Percentiles rank a stretch among this genome's conserved stretches.
These are phyloP conservation scores for Pyricularia sp. DNA, from an alignment of 2,329 filamentous ascomycete species.

Conservation along the genomic window DNA sequence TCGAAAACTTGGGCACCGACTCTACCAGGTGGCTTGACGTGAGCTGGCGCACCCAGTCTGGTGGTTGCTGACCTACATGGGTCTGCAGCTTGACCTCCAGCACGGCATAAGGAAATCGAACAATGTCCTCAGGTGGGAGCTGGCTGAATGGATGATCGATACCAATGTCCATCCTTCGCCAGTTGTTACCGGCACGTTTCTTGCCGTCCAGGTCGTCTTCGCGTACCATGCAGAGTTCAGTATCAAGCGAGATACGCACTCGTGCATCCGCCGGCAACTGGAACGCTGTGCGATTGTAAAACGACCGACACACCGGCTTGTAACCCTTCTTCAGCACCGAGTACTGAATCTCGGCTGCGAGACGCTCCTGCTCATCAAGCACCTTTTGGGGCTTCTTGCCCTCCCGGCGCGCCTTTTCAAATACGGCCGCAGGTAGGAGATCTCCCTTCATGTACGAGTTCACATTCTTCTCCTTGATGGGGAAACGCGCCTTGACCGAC, in stretches of 20 bases:
- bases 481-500: slow-evolving; percentile 94
- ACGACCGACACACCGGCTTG: slow-evolving; percentile 82
- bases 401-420: slow-evolving; percentile 92
- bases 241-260: slow-evolving; percentile 93
- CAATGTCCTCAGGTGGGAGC: slow-evolving; percentile 73
- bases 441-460: slow-evolving; percentile 82
- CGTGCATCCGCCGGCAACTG: slow-evolving; percentile 93
- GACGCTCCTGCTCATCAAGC: slow-evolving; percentile 80
- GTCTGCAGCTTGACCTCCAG: slow-evolving; percentile 97
- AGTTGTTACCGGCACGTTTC: slow-evolving; percentile 72
- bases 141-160: slow-evolving; percentile 93
- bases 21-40: slow-evolving; percentile 92
- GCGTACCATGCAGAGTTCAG: slow-evolving; percentile 86
- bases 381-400: slow-evolving; percentile 89
- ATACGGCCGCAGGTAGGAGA: slow-evolving; percentile 77
- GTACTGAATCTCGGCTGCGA: slow-evolving; percentile 90
- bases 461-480: slow-evolving; percentile 94
- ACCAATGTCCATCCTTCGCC: slow-evolving; percentile 94
- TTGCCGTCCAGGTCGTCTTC: slow-evolving; percentile 90
- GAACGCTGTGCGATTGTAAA: slow-evolving; percentile 97
- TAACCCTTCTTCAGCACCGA: slow-evolving; percentile 81
- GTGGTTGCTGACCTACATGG: slow-evolving; percentile 86
- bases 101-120: slow-evolving; percentile 90
- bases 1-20: slow-evolving; percentile 98
- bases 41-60: slow-evolving; percentile 91